Base-by-base conservation (phyloP, 202 grass and related monocot species). In the Cymbopogon flexuosus region DNA sequence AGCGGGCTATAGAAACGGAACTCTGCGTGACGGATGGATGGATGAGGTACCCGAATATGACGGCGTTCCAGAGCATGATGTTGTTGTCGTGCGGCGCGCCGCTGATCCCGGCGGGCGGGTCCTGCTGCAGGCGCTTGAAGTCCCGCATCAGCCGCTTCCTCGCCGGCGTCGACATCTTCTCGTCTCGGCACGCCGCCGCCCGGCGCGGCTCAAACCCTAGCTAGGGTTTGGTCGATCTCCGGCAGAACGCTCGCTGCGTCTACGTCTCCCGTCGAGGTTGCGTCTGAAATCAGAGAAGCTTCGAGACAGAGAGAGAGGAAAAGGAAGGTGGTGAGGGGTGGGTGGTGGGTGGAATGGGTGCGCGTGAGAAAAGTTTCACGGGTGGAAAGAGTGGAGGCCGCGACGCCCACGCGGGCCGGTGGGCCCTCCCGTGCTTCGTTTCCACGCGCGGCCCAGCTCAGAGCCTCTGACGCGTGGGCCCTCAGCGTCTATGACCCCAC, bases 51-150 rank as follows among this genome's bases (percentile, higher is more conserved):
- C 89, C 89, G 36, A 91, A 91, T 54, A 91, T 91, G 81, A 91
- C 85, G 72, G 89, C 89, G 85, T 91, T 91, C 89, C 89, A 91
- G 9, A 87, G 81, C 85, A 84, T 91, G 81, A 91, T 90, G 85
- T 90, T 87, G 84, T 87, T 90, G 77, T 90, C 89, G 49, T 90
- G 85, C 56, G 88, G 88, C 57, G 88, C 88, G 71, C 84, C 88
- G 59, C 88, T 90, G 71, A 90, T 84, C 56, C 88, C 89, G 6
- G 89, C 85, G 23, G 89, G 89, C 43, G 89, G 89, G 71, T 90
- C 89, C 81, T 90, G 81, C 85, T 90, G 89, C 81, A 90, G 81
- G 60, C 89, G 84, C 85, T 84, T 90, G 81, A 90, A 90, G 72
- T 90, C 89, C 51, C 89, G 84, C 84, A 90, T 90, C 72, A 90